Evolutionary conservation across 2,329 filamentous ascomycete genomes (phyloP), one percentile per base, ranked within the genome.

Genomic region (Teratosphaeria pseudoeucalypti): DNA sequence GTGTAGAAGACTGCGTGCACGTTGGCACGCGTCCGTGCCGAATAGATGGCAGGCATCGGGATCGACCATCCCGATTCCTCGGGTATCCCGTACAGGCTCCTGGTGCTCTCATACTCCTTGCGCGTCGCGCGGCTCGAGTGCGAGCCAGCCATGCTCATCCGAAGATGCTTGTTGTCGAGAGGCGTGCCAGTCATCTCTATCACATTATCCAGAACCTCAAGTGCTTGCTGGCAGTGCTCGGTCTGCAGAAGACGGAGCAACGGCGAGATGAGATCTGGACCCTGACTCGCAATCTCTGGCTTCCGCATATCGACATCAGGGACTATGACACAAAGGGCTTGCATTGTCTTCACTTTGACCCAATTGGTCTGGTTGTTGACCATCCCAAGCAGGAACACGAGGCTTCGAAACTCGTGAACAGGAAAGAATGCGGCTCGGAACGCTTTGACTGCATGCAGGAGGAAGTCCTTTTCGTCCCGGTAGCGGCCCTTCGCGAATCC

Each of bases 1-100:
- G 92, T 95, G 74, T 96, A 96, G 74, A 96, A 97, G 0, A 94
- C 92, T 0, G 92, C 90, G 72, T 97, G 92, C 2, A 99, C 94
- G 67, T 99, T 99, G 60, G 87, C 84, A 60, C 94, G 83, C 3
- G 94, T 97, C 37, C 86, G 84, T 58, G 88, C 86, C 0, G 92
- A 94, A 76, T 96, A 92, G 59, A 89, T 87, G 0, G 92, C 92
- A 16, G 94, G 94, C 71, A 95, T 85, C 0, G 94, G 92, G 53
- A 99, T 90, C 0, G 94, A 94, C 94, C 94, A 99, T 1, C 94
- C 94, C 16, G 90, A 94, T 26, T 91, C 87, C 71, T 97, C 92
- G 0, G 94, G 94, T 60, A 99, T 97, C 32, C 95, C 95, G 72
- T 97, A 99, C 37, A 99, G 77, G 69, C 91, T 96, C 72, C 96